Evolutionary conservation across 192 early-diverging fungal genomes (phyloP).

Genomic region (Umbelopsis sp.): DNA sequence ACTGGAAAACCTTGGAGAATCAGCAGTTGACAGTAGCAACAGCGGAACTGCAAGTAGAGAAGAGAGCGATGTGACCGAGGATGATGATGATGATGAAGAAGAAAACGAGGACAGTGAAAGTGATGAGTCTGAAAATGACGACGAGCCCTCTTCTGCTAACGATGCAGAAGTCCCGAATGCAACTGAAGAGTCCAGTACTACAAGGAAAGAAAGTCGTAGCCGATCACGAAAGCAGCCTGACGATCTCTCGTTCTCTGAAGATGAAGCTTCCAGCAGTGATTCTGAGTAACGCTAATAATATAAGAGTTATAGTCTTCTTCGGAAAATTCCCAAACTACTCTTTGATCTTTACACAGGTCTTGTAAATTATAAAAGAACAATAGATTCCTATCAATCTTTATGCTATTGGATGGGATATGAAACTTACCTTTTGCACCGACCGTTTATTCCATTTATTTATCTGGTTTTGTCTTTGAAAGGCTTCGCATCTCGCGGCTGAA

Average conservation of each 20-base stretch:
- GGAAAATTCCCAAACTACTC: too few relatives aligned
- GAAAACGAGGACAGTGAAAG: not conserved
- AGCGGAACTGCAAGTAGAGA: constrained; percentile 1
- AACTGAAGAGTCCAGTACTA: not conserved
- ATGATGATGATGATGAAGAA: not conserved
- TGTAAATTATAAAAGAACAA: too few relatives aligned
- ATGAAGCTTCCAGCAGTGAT: not conserved
- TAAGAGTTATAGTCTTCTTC: too few relatives aligned
- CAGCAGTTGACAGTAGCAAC: not conserved
- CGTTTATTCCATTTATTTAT: too few relatives aligned
- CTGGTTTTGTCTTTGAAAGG: too few relatives aligned
- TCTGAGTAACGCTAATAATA: not conserved
- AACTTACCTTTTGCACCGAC: too few relatives aligned
- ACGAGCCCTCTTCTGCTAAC: not conserved
- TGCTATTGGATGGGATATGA: too few relatives aligned
- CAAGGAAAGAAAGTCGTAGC: not conserved
- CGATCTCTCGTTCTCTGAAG: not conserved
- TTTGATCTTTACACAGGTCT: too few relatives aligned
- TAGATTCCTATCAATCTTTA: too few relatives aligned
- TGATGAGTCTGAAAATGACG: not conserved
- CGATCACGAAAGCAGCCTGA: not conserved
- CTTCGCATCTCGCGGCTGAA: too few relatives aligned
- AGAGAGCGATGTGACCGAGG: not conserved
- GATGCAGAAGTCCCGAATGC: not conserved
- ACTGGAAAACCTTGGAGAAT: not conserved